Evolutionary conservation across 768 basidiomycete species (phyloP).

Genomic region (Psilocybe cubensis): DNA sequence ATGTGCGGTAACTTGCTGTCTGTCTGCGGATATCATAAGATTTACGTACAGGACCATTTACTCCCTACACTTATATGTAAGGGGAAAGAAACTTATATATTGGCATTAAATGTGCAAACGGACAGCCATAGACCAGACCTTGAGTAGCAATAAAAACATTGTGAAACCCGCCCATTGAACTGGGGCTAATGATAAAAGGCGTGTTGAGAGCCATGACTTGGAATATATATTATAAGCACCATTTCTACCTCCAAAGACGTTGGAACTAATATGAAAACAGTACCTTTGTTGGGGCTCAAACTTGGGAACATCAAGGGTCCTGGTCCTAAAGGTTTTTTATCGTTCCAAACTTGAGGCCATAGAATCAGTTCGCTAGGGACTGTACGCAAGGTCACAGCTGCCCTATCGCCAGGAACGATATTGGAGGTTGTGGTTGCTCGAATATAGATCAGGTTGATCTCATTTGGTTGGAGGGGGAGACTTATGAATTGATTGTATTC

Average conservation of each 20-base stretch:
- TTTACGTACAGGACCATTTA: too few relatives aligned
- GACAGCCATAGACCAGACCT: too few relatives aligned
- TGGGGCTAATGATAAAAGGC: not conserved
- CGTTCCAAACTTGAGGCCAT: slow-evolving; percentile 1
- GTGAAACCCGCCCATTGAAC: not conserved
- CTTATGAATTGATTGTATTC: not conserved
- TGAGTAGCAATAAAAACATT: not conserved
- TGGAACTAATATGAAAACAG: not conserved
- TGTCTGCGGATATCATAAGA: too few relatives aligned
- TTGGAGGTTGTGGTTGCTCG: not conserved
- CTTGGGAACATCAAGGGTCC: not conserved
- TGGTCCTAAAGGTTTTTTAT: not conserved
- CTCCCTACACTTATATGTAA: too few relatives aligned
- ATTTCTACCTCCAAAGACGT: not conserved
- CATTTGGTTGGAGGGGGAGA: not conserved
- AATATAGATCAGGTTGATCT: not conserved
- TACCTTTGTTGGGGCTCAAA: not conserved
- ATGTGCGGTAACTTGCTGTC: too few relatives aligned
- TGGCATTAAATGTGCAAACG: too few relatives aligned
- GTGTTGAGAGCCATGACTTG: not conserved
- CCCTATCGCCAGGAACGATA: not conserved
- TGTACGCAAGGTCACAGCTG: not conserved
- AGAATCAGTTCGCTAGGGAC: not conserved
- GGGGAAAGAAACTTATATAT: too few relatives aligned
- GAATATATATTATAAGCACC: too few relatives aligned